Conservation (phyloP, 1,284 basidiomycete genomes). For the Trichosporon ovoides region DNA sequence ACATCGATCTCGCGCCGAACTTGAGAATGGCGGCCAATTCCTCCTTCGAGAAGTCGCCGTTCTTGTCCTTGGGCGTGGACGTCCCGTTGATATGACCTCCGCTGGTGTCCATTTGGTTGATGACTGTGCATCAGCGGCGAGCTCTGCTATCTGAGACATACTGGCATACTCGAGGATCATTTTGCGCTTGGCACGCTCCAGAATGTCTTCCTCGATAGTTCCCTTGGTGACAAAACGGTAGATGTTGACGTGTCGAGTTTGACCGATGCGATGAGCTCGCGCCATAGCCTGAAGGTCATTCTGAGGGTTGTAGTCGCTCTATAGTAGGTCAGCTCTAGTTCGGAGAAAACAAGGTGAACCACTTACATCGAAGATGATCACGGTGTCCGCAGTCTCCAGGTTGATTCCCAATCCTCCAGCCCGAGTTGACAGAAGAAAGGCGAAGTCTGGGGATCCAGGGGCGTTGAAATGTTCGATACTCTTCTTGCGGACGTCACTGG, state of each 20-base stretch:
- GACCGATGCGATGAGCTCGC: constrained; percentile 90
- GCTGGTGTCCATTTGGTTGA: constrained; percentile 99
- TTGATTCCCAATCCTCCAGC: constrained; percentile 99
- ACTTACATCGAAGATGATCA: constrained; percentile 95
- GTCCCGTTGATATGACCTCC: constrained; percentile 87
- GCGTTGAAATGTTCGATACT: constrained; percentile 74
- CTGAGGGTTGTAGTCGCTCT: constrained; percentile 66
- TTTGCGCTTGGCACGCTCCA: constrained; percentile 97
- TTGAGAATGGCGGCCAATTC: constrained; percentile 98
- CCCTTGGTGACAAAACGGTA: constrained; percentile 97
- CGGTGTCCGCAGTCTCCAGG: constrained; percentile 94
- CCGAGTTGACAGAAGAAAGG: constrained; percentile 86
- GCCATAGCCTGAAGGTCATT: constrained; percentile 99
- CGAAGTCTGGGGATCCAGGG: constrained; percentile 66
- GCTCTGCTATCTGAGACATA: constrained; percentile 52
- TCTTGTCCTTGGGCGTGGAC: constrained; percentile 70
- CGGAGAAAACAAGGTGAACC: constrained; percentile 25
- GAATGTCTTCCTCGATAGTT: constrained; percentile 97
- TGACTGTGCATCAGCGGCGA: constrained; percentile 58
- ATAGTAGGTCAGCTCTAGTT: neutral
- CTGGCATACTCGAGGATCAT: constrained; percentile 99
- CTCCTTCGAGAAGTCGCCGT: constrained; percentile 84
- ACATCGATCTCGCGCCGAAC: constrained; percentile 98
- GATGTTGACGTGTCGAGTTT: constrained; percentile 97
- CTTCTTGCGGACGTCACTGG: constrained; percentile 76